phyloP scores from a whole-genome alignment of 2,329 filamentous ascomycete genomes.

The Aspergillus udagawae region DNA sequence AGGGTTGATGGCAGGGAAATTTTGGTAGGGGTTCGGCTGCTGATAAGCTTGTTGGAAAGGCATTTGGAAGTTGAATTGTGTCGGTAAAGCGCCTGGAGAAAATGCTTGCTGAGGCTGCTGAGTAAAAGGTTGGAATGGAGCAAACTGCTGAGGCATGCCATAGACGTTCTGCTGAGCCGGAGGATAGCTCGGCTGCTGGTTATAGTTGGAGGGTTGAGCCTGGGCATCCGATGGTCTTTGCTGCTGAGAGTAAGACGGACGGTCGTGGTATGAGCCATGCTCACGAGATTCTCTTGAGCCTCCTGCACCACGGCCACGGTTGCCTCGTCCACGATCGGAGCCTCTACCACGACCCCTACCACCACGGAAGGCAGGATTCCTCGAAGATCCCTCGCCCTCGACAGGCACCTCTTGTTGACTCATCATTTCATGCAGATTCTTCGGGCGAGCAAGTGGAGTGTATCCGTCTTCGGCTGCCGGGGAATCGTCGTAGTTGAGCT shows the following conservation, averaged over 20 bases:
- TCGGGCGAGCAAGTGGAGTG: slow-evolving; percentile 65
- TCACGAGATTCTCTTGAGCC: slow-evolving; percentile 28
- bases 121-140: slow-evolving; percentile 20
- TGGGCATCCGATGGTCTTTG: slow-evolving; percentile 13
- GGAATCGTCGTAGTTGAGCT: slow-evolving; percentile 65
- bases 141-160: slow-evolving; percentile 25
- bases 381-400: slow-evolving; percentile 27
- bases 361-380: slow-evolving; percentile 40
- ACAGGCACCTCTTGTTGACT: slow-evolving; percentile 34
- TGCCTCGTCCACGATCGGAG: slow-evolving; percentile 34
- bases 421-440: slow-evolving; percentile 56
- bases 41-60: slow-evolving; percentile 37
- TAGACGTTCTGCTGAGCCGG: slow-evolving; percentile 21
- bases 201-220: slow-evolving; percentile 20
- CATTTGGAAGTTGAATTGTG: slow-evolving; percentile 36
- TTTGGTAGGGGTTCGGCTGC: slow-evolving; percentile 43
- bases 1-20: slow-evolving; percentile 50
- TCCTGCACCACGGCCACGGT: slow-evolving; percentile 5
- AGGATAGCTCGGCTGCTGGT: slow-evolving; percentile 10
- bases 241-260: slow-evolving; percentile 23
- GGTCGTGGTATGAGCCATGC: slow-evolving; percentile 22
- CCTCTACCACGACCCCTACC: slow-evolving; percentile 47
- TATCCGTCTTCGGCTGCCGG: slow-evolving; percentile 51
- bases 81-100: slow-evolving; percentile 21
- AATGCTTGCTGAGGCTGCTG: slow-evolving; percentile 16